These are phyloP conservation scores for Mortierella claussenii DNA, from an alignment of 192 early-diverging fungal species.

Conservation along the genomic window DNA sequence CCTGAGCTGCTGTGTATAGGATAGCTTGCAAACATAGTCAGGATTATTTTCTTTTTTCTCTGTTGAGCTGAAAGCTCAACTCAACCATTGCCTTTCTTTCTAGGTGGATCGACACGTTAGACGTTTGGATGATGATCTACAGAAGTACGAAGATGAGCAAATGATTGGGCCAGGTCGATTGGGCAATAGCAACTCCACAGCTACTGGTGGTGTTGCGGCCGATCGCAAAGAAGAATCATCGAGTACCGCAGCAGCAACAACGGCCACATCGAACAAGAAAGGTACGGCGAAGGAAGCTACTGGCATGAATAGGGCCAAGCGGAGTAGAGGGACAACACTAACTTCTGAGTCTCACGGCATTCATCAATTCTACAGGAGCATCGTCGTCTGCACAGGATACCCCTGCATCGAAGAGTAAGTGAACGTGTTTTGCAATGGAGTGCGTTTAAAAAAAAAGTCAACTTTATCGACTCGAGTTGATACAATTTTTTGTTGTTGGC, in stretches of 20 bases:
- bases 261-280: conserved; percentile 40
- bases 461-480: background rate
- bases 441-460: background rate
- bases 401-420: conserved; percentile 55
- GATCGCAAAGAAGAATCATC: conserved; percentile 58
- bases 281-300: background rate
- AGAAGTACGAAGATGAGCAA: conserved; percentile 93
- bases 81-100: background rate
- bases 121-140: conserved; percentile 90
- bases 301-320: background rate
- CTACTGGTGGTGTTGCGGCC: conserved; percentile 21
- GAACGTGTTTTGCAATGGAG: background rate
- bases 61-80: background rate
- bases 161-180: conserved; percentile 69
- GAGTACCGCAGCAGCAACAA: conserved; percentile 35
- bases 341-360: background rate
- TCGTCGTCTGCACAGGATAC: conserved; percentile 27
- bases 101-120: conserved; percentile 91
- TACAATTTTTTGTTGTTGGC: background rate
- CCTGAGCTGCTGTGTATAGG: background rate
- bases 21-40: too few relatives aligned
- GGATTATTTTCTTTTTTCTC: background rate
- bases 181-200: conserved; percentile 45
- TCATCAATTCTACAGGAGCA: conserved; percentile 3
- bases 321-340: background rate